Evolutionary conservation across 352 stramenopile genomes (phyloP).

Genomic region (Pythium aquatile): DNA sequence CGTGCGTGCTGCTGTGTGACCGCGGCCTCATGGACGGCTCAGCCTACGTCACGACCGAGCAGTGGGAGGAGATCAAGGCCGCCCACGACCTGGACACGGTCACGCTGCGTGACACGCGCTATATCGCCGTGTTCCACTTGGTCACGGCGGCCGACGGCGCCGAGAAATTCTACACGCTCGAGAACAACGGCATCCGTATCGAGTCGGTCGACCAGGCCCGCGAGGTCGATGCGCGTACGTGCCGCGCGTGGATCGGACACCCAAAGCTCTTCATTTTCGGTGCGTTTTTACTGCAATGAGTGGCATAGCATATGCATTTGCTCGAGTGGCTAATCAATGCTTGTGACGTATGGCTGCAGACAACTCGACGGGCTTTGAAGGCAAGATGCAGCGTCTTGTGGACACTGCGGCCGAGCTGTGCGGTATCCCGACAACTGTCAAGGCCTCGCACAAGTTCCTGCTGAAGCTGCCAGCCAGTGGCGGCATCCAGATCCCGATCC

Average conservation of each 20-base stretch:
- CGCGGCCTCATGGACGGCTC: conserved; percentile 95
- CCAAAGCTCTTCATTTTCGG: conserved; percentile 84
- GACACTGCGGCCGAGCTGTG: conserved; percentile 70
- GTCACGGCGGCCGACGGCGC: conserved; percentile 92
- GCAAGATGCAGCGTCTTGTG: conserved; percentile 87
- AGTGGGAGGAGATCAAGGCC: conserved; percentile 88
- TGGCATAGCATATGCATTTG: neutral
- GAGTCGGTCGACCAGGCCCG: conserved; percentile 92
- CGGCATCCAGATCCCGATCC: conserved; percentile 58
- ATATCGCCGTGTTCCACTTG: conserved; percentile 88
- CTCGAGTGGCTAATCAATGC: neutral
- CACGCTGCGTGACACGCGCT: conserved; percentile 82
- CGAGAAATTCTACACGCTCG: conserved; percentile 94
- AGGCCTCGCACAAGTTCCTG: conserved; percentile 74
- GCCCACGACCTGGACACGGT: conserved; percentile 83
- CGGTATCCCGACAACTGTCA: conserved; percentile 76
- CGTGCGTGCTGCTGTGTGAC: conserved; percentile 94
- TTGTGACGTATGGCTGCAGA: conserved; percentile 31
- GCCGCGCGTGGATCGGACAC: conserved; percentile 78
- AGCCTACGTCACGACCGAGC: conserved; percentile 90
- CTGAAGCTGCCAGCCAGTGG: conserved; percentile 36
- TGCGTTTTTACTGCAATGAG: conserved; percentile 23
- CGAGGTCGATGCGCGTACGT: conserved; percentile 83
- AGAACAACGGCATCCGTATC: conserved; percentile 96
- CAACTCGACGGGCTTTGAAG: conserved; percentile 81